Percentiles rank a stretch among this genome's conserved stretches.
phyloP scores from a whole-genome alignment of 2,329 filamentous ascomycete species.

The Magnaporthiopsis rhizophila region DNA sequence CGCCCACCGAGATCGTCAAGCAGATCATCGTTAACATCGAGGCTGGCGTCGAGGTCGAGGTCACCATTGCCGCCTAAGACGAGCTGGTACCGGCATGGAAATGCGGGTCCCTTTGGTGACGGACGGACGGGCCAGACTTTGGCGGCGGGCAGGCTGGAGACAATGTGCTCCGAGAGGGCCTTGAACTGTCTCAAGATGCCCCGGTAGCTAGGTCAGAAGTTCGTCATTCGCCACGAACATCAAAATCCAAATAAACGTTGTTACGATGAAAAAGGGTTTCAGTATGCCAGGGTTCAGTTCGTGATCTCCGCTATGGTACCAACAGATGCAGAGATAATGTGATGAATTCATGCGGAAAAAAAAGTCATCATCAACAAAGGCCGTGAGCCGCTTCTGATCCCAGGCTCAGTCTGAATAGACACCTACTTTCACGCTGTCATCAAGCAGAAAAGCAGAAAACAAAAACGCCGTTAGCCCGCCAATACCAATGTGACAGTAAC shows the following conservation, averaged over 20 bases:
- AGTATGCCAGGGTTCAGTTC: neutral
- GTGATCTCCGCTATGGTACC: neutral
- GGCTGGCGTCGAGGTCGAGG: slow-evolving; percentile 9
- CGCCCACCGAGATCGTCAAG: slow-evolving; percentile 96
- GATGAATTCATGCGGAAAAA: neutral
- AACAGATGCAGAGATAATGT: neutral
- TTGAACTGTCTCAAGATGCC: neutral
- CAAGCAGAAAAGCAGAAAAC: too few species aligned
- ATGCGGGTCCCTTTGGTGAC: neutral
- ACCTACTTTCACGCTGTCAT: neutral
- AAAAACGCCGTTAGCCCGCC: neutral
- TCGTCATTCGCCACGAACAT: neutral
- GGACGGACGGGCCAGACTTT: neutral
- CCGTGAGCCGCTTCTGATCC: neutral
- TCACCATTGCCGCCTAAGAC: slow-evolving; percentile 7
- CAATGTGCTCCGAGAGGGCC: neutral
- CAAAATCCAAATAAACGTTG: neutral
- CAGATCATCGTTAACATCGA: slow-evolving; percentile 83
- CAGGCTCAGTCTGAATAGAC: neutral
- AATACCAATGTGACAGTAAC: neutral
- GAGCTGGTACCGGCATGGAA: neutral
- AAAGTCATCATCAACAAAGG: neutral
- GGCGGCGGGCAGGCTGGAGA: neutral
- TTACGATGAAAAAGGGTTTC: neutral
- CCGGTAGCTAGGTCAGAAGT: neutral